Evolutionary conservation across 306 rosid species (phyloP).

Genomic region (Rubus idaeus): DNA sequence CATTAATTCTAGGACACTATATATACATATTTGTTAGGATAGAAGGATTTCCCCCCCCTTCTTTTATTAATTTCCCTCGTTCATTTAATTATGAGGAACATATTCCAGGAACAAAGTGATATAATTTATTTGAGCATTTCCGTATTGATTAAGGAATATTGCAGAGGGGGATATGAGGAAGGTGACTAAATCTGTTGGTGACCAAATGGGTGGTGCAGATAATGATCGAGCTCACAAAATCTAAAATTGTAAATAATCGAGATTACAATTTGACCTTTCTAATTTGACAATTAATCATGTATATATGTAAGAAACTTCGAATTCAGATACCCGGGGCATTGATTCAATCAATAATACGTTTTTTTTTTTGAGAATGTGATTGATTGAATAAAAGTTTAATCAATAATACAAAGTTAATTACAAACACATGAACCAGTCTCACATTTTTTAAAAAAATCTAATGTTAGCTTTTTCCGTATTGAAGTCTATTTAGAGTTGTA

Average conservation of each 20-base stretch:
- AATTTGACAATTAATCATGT: background rate
- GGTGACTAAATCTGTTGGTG: background rate
- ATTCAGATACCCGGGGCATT: background rate
- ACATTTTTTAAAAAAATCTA: too few species aligned
- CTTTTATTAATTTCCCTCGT: background rate
- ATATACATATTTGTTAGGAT: background rate
- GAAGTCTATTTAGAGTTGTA: background rate
- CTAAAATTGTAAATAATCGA: background rate
- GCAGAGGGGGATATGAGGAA: background rate
- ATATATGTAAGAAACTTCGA: background rate
- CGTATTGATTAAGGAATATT: conserved; percentile 3
- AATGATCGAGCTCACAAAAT: background rate
- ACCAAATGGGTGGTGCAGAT: background rate
- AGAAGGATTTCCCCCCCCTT: background rate
- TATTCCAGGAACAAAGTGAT: background rate
- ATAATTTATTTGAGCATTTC: background rate
- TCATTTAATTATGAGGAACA: background rate
- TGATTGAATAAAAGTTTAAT: too few species aligned
- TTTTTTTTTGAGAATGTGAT: too few species aligned
- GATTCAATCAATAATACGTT: too few species aligned
- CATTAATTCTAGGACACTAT: background rate
- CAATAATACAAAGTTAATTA: background rate
- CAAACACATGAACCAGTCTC: background rate
- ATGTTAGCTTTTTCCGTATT: background rate
- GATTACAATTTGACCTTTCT: background rate